Evolutionary conservation across 192 early-diverging fungal species (phyloP), one percentile per base, ranked within the genome.

Genomic region (Lobulomyces angularis): DNA sequence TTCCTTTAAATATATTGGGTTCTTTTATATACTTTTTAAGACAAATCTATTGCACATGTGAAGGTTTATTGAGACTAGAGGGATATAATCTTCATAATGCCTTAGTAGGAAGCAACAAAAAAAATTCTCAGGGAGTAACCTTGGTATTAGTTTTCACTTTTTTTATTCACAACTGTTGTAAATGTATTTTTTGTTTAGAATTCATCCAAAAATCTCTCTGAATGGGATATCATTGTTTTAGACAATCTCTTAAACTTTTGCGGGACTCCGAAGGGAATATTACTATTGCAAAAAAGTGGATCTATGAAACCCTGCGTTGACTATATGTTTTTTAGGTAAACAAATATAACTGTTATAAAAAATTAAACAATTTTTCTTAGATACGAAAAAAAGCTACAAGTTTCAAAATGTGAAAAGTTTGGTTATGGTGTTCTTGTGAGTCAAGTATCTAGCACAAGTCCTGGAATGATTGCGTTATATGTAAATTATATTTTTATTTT

Each of bases 181-280:
- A n/a, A n/a, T n/a, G n/a, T n/a, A n/a, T n/a, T n/a, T n/a, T n/a
- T n/a, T n/a, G n/a, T n/a, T n/a, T n/a, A n/a, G n/a, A n/a, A n/a
- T n/a, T n/a, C n/a, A n/a, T n/a, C n/a, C n/a, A n/a, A n/a, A n/a
- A n/a, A n/a, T n/a, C n/a, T n/a, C n/a, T n/a, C n/a, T n/a, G 56
- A 66, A 20, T 71, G 61, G 61, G 35, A 50, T 14, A 25, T 40
- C n/a, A 44, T 56, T 16, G 21, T 44, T 6, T 39, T 71, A 8
- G 69, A 71, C 30, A 71, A 71, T 50, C 37, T 71, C 20, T 36
- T 71, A 5, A 66, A 71, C 34, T 71, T 66, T 45, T 60, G 58
- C 5, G 60, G 53, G 1, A 66, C 69, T 16, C 63, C 69, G 19
- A 61, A 56, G 31, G 69, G 69, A 1, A 55, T 71, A 21, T 30